A percentile compares a stretch with the other conserved stretches of the same genome.
These are phyloP conservation scores for Cucurbita moschata DNA, from an alignment of 306 rosid genomes.

Conservation along the genomic window DNA sequence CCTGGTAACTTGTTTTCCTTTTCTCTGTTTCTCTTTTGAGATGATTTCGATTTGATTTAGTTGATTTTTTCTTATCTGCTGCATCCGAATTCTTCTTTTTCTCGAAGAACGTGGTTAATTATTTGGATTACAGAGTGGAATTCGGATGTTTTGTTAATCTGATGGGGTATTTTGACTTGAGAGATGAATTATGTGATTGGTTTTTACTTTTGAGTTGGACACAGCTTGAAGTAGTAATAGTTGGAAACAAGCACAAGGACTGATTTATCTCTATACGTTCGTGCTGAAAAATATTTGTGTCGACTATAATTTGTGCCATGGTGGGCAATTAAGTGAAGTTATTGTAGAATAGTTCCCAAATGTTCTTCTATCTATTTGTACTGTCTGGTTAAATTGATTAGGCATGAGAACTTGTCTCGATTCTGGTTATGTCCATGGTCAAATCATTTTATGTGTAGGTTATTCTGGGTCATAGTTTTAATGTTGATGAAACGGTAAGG, in stretches of 20 bases:
- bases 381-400: background rate
- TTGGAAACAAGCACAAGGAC: background rate
- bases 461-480: background rate
- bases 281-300: no score
- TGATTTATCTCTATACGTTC: no score
- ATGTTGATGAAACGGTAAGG: background rate
- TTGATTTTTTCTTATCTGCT: background rate
- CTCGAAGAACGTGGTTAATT: background rate
- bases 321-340: background rate
- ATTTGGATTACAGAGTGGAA: background rate
- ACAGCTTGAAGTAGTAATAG: no score
- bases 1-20: constrained; percentile 35
- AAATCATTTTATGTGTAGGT: background rate
- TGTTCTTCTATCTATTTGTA: background rate
- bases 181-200: background rate
- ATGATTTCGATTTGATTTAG: background rate
- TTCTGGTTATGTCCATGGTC: background rate
- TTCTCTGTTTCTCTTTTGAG: background rate
- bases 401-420: background rate
- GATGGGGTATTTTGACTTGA: background rate
- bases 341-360: background rate
- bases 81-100: background rate
- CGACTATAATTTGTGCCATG: no score
- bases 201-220: background rate
- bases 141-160: background rate